Evolutionary conservation across 2,329 filamentous ascomycete species (phyloP).

Genomic region (Claviceps pazoutovae): DNA sequence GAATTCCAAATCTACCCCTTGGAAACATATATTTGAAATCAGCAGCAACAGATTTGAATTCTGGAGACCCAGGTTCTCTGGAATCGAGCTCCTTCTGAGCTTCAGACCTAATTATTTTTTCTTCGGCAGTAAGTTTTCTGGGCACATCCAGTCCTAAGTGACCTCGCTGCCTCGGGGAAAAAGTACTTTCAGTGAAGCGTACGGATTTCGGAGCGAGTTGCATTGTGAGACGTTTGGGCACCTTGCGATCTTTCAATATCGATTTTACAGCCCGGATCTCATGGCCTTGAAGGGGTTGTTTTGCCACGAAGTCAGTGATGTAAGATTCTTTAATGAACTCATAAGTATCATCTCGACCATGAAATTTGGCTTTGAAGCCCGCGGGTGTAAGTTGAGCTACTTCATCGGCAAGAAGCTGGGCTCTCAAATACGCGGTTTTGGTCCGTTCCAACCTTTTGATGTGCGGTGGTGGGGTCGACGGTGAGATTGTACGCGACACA

Average conservation of each 20-base stretch:
- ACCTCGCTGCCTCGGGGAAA: conserved; percentile 13
- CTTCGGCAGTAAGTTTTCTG: conserved; percentile 4
- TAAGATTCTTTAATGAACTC: conserved; percentile 10
- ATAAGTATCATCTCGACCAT: conserved; percentile 11
- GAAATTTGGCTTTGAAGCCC: conserved; percentile 10
- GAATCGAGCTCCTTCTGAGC: background rate
- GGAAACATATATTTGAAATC: background rate
- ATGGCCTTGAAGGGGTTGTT: conserved; percentile 8
- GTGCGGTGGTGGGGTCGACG: background rate
- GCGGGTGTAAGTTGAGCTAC: conserved; percentile 8
- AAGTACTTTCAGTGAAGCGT: conserved; percentile 16
- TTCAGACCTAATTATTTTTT: background rate
- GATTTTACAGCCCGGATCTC: conserved; percentile 13
- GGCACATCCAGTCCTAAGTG: conserved; percentile 15
- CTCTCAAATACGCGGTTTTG: conserved; percentile 7
- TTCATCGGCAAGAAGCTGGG: conserved; percentile 4
- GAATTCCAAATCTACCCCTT: background rate
- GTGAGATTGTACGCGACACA: background rate
- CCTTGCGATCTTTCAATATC: conserved; percentile 16
- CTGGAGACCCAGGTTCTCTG: background rate
- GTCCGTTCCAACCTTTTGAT: conserved; percentile 2
- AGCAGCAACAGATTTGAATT: background rate
- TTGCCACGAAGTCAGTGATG: conserved; percentile 11
- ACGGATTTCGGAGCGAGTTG: conserved; percentile 15
- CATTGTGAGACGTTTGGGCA: conserved; percentile 15